Base-by-base conservation (phyloP, 306 rosid genomes). In the Trifolium repens region DNA sequence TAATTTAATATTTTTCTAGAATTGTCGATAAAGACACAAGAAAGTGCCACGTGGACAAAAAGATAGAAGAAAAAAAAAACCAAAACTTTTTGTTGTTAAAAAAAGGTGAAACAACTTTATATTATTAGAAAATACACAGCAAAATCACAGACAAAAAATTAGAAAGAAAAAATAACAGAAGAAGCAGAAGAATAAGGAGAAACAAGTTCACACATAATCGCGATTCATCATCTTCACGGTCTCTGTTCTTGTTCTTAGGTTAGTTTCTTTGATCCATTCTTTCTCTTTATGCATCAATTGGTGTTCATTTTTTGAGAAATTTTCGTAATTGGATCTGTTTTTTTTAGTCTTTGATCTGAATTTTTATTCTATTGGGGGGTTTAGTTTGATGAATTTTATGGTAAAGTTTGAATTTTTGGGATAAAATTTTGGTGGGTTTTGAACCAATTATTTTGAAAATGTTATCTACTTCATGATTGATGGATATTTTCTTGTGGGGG, bases 221-320 rank as follows among this genome's bases (percentile, higher is more conserved):
- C 79, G 44, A 80, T 35, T 79, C 64, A 58, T 46, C 52, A 46
- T 73, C 66, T 67, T 74, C 75, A 67, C 39, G 40, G 37, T 24
- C 58, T 73, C 64, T 80, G 70, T 73, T 80, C 57, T 57, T 72
- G 47, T 80, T 80, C 75, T 13, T 59, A 67, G 84, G 84, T 74
- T 32, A 12, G 84, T 74, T 80, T 80, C 72, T 49, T 60, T 73
- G 74, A 73, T 79, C 70, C 11, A n/a, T 66, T 73, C 9, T 3
- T 66, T 74, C 14, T 58, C 5, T 67, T 80, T 22, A 57, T 1
- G 37, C 46, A 55, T 61, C 35, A 49, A 27, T 72, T 19, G 0
- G 67, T 73, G 58, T 73, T 19, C 8, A 3, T 67, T 67, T 67
- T 50, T 60, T 62, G 26, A 32, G 30, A 52, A n/a, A 73, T 72